Conservation (phyloP, 306 rosid species). For the Ormosia emarginata region DNA sequence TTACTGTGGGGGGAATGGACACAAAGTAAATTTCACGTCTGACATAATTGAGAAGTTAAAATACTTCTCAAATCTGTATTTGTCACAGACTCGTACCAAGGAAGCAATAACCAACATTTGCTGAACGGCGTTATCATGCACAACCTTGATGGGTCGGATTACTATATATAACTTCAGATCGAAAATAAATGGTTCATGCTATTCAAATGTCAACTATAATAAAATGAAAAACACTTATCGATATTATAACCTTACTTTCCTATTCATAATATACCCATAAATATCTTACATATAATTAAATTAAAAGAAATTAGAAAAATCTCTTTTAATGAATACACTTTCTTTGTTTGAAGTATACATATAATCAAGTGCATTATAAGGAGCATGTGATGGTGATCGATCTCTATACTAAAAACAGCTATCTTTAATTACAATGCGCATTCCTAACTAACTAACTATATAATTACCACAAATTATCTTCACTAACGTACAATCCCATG, state of each 20-base stretch:
- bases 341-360: not conserved
- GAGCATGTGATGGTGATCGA: not conserved
- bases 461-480: not conserved
- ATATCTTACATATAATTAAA: conserved; percentile 1
- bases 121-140: conserved; percentile 12
- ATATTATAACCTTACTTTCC: not conserved
- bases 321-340: not conserved
- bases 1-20: no score
- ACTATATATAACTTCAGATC: not conserved
- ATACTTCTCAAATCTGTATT: no score
- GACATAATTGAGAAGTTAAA: no score
- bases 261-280: not conserved
- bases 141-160: not conserved
- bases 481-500: not conserved
- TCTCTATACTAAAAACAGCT: not conserved
- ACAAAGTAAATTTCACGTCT: no score
- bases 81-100: no score
- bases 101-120: not conserved
- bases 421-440: not conserved
- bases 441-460: not conserved
- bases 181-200: not conserved
- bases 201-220: not conserved
- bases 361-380: not conserved
- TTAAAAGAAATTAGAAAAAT: not conserved
- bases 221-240: not conserved